Conservation (phyloP, 805 yeast genomes). For the Nakazawaea ishiwadae region DNA sequence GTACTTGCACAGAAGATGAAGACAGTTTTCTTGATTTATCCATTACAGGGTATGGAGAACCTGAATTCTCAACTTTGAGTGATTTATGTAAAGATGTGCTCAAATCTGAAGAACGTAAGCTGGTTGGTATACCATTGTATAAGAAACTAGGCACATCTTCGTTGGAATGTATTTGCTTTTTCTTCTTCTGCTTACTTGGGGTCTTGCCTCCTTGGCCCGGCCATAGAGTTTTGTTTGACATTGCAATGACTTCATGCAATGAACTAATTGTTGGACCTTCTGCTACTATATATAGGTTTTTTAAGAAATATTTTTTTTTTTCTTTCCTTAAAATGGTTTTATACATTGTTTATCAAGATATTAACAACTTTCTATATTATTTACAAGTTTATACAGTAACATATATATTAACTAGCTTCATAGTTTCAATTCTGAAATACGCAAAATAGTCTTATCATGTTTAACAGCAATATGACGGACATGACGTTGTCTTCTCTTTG, state of each 20-base stretch:
- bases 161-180: not conserved
- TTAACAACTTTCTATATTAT: not conserved
- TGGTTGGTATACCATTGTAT: slow-evolving; percentile 7
- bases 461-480: slow-evolving; percentile 60
- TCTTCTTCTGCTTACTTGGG: not conserved
- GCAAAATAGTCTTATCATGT: slow-evolving; percentile 71
- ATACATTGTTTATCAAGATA: too few relatives aligned
- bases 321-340: not conserved
- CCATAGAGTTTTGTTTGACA: slow-evolving; percentile 6
- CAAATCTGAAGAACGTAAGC: slow-evolving; percentile 7
- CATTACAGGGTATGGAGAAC: slow-evolving; percentile 7
- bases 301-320: too few relatives aligned
- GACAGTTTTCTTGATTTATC: not conserved
- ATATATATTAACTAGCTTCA: slow-evolving; percentile 23
- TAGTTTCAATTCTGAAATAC: slow-evolving; percentile 68
- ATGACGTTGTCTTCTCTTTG: slow-evolving; percentile 79
- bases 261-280: not conserved
- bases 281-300: not conserved
- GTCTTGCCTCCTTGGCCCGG: not conserved
- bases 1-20: not conserved
- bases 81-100: slow-evolving; percentile 5
- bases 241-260: not conserved
- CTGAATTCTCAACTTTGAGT: slow-evolving; percentile 4
- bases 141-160: slow-evolving; percentile 8
- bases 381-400: not conserved